Base-by-base conservation (phyloP, 225 moss, liverwort and hornwort genomes). In the Ulota crispa region DNA sequence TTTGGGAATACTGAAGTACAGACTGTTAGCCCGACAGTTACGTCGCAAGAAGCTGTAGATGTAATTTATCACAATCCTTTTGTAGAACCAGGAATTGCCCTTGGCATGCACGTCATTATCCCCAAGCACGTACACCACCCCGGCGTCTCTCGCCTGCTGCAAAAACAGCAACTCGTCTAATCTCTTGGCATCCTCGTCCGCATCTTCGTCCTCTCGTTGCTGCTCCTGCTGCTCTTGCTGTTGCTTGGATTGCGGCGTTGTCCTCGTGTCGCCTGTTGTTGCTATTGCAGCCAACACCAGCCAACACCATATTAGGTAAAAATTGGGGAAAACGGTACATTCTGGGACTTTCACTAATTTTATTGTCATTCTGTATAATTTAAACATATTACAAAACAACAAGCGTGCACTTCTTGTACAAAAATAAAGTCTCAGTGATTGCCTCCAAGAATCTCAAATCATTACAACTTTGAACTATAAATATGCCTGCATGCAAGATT, bases 81-180 rank as follows among this genome's bases (percentile, higher is more conserved):
- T 95, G 77, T 70, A 75, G 72, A 92, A 88, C 72, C 90, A 89
- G 9, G 95, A 90, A n/a, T 88, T 84, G 50, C 87, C 67, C 73
- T 76, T 88, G 75, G 90, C 91, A 57, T 89, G 85, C 79, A 95
- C 92, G 9, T 95, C 91, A 12, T 68, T 89, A 68, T 88, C 86
- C 37, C 93, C 93, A 18, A 95, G 82, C 27, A 95, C 75, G 42
- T 95, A 93, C 23, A 92, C 94, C 37, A 95, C 88, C 4, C 94
- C 94, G 10, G 84, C 76, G 34, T 92, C 90, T 62, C 90, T 91
- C 42, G 92, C 91, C 21, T 78, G 68, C 50, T 83, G 86, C 77
- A 94, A 71, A 16, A 68, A 88, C 73, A 73, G 23, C 15, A 95
- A 81, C 80, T 92, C 90, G 20, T 80, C 83, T 8, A 87, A 53